Evolutionary conservation across 106 monocot species (phyloP).

Genomic region (Phalaenopsis aphrodite): DNA sequence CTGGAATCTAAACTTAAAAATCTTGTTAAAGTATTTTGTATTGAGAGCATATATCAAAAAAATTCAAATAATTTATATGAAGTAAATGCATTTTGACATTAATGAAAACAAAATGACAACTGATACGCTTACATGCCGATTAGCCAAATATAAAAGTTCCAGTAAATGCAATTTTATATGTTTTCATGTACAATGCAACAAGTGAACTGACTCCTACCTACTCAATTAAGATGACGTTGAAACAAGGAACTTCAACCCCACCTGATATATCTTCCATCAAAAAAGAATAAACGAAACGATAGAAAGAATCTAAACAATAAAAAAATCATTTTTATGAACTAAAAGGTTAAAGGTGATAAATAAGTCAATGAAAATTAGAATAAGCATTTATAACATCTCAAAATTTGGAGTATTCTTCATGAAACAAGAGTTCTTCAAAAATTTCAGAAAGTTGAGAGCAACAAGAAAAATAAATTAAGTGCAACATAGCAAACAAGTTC

Average conservation of each 20-base stretch:
- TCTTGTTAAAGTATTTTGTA: background rate
- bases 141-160: background rate
- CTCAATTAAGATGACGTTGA: background rate
- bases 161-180: background rate
- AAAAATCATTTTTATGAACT: background rate
- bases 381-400: background rate
- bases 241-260: background rate
- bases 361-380: background rate
- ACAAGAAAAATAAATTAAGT: background rate
- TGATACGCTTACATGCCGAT: background rate
- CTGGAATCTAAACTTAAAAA: background rate
- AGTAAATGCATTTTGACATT: background rate
- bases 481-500: background rate
- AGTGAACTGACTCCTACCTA: background rate
- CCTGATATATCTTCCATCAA: background rate
- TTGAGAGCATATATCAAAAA: background rate
- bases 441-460: background rate
- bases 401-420: background rate
- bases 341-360: no score
- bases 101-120: background rate
- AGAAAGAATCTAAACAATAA: background rate
- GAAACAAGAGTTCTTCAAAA: background rate
- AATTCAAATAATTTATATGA: background rate
- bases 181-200: background rate
- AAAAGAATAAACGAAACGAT: background rate